phyloP scores from a whole-genome alignment of 202 grass and related monocot species.

The Tripidium arundinaceum region DNA sequence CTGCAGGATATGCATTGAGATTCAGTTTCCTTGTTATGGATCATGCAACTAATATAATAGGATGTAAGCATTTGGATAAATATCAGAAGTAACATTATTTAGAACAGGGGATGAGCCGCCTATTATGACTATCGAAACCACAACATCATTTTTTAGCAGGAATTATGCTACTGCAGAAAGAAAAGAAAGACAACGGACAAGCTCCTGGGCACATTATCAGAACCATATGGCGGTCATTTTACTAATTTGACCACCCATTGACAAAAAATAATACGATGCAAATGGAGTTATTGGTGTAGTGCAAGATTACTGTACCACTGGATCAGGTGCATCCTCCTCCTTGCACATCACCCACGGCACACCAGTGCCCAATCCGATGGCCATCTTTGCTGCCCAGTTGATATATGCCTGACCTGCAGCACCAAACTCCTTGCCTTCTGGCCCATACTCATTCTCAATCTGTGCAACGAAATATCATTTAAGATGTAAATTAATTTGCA shows the following conservation, averaged over 20 bases:
- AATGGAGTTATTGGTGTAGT: neutral
- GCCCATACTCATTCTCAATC: slow-evolving; percentile 99
- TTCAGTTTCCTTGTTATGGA: neutral
- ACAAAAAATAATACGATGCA: neutral
- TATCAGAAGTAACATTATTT: neutral
- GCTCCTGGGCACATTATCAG: neutral
- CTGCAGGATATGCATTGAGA: neutral
- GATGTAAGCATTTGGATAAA: neutral
- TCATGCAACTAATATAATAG: neutral
- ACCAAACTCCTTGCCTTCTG: slow-evolving; percentile 73
- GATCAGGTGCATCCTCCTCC: slow-evolving; percentile 96
- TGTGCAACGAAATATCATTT: slow-evolving; percentile 20
- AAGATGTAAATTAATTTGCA: neutral
- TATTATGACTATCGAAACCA: neutral
- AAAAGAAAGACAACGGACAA: neutral
- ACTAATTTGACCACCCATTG: neutral
- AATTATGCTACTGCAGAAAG: neutral
- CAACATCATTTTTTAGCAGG: neutral
- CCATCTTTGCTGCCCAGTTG: slow-evolving; percentile 95
- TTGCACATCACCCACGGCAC: slow-evolving; percentile 99
- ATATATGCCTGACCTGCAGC: slow-evolving; percentile 70
- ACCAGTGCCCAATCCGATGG: slow-evolving; percentile 70
- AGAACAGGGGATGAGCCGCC: neutral
- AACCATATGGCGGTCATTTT: neutral
- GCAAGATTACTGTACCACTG: slow-evolving; percentile 61